A percentile compares a stretch with the other conserved stretches of the same genome.
These are phyloP conservation scores for Theobroma grandiflorum DNA, from an alignment of 441 rosid genomes.

Conservation along the genomic window DNA sequence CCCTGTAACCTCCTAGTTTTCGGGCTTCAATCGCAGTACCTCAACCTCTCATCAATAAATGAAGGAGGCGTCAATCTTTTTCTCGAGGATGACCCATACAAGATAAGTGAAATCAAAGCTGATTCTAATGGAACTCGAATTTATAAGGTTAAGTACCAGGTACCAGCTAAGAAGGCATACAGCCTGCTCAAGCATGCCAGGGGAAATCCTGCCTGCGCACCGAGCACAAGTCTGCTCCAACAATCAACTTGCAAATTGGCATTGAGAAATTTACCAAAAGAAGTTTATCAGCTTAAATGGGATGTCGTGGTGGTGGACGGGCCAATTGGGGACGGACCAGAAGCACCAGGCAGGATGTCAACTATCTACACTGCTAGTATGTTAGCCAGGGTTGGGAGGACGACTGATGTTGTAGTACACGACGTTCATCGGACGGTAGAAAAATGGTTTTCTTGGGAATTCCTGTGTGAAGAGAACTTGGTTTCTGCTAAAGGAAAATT, in stretches of 20 bases:
- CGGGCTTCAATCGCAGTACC: constrained; percentile 57
- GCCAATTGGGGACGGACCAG: constrained; percentile 56
- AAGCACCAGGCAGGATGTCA: constrained; percentile 70
- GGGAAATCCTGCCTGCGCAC: constrained; percentile 48
- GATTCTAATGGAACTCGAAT: constrained; percentile 43
- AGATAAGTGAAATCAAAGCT: constrained; percentile 43
- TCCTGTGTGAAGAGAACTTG: constrained; percentile 67
- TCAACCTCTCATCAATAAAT: constrained; percentile 54
- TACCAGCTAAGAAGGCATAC: constrained; percentile 62
- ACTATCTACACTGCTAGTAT: constrained; percentile 62
- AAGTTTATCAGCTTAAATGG: constrained; percentile 59
- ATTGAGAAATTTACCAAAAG: constrained; percentile 49
- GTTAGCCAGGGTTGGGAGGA: constrained; percentile 58
- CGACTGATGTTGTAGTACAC: constrained; percentile 62
- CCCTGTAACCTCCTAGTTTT: constrained; percentile 76
- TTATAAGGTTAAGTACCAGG: constrained; percentile 50
- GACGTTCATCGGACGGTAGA: constrained; percentile 64
- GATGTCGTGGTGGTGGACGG: constrained; percentile 74
- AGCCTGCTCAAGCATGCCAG: constrained; percentile 67
- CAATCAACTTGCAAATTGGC: constrained; percentile 52
- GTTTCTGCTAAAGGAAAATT: constrained; percentile 62
- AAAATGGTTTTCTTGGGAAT: constrained; percentile 77
- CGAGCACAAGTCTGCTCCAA: constrained; percentile 36
- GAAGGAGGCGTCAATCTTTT: constrained; percentile 56
- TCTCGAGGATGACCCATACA: constrained; percentile 55